Conservation (phyloP, 2,329 filamentous ascomycete genomes). For the Penicillium sp. region DNA sequence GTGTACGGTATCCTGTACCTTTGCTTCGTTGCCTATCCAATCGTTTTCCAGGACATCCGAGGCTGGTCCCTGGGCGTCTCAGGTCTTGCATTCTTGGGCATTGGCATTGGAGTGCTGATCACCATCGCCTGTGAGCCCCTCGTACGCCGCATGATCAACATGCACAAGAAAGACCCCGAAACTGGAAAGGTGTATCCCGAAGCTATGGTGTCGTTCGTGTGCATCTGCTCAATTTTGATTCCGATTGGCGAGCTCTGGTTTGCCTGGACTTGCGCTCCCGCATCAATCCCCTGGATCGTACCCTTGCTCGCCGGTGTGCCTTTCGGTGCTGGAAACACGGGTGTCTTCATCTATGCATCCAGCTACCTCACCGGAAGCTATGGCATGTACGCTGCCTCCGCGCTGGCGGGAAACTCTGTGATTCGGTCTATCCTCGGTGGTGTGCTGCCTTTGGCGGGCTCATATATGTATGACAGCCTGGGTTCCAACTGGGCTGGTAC, state of each 20-base stretch:
- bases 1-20: conserved; percentile 86
- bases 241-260: conserved; percentile 82
- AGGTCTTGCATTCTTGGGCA: conserved; percentile 75
- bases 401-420: conserved; percentile 75
- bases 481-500: conserved; percentile 78
- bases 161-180: conserved; percentile 68
- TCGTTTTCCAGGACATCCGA: conserved; percentile 71
- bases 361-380: conserved; percentile 80
- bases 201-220: conserved; percentile 75
- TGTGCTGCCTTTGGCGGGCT: conserved; percentile 71
- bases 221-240: conserved; percentile 69
- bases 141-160: conserved; percentile 72
- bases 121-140: conserved; percentile 61
- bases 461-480: conserved; percentile 66
- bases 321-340: conserved; percentile 73
- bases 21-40: conserved; percentile 86
- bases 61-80: conserved; percentile 73
- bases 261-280: conserved; percentile 79
- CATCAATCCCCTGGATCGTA: conserved; percentile 74
- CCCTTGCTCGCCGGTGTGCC: conserved; percentile 75
- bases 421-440: conserved; percentile 71
- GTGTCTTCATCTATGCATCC: conserved; percentile 76
- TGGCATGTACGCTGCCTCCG: conserved; percentile 76
- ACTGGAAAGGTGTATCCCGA: conserved; percentile 74
- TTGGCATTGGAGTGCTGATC: conserved; percentile 56